Base-by-base conservation (phyloP, 75 land plant genomes). In the Picea sitchensis region DNA sequence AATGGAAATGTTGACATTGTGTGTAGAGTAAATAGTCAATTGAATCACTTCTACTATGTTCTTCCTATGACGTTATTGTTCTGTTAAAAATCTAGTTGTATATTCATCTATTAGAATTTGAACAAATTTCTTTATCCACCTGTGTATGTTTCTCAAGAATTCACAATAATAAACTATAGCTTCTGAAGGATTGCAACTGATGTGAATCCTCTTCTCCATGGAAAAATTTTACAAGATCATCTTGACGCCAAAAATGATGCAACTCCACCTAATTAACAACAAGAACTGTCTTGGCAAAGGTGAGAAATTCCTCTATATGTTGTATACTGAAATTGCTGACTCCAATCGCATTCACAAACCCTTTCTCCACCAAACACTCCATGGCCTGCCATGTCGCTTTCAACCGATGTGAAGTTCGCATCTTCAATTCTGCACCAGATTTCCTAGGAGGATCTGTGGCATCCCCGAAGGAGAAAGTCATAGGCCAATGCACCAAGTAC, bases 401-500 rank as follows among this genome's bases (percentile, higher is more conserved):
- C 62, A 93, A 54, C 69, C 88, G 79, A 30, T 83, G 84, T 21
- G 81, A 59, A 58, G 84, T 76, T 65, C 84, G 81, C 3, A 1
- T 61, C 80, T 78, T 81, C 59, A 80, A 76, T 59, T 92, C 91
- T 26, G 75, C 81, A 20, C 82, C 87, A 5, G 84, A 78, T 47
- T 88, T 82, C 21, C 78, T 80, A 32, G 95, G 93, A 54, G 91
- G 95, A 80, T 91, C 95, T 8, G 91, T 91, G 57, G 93, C 95
- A 87, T 91, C 95, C 9, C 90, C 88, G 58, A 93, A 78, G 8
- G 84, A 83, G 6, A 85, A 78, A 77, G 61, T 78, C 74, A 81
- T 87, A 14, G 93, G 88, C 95, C 93, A 93, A 73, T 93, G 95
- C 74, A 91, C 84, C 72, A 93, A 76, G 77, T 86, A 93, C 41